These are phyloP conservation scores for Pythium brachiatum DNA, from an alignment of 352 stramenopile genomes.

Conservation along the genomic window DNA sequence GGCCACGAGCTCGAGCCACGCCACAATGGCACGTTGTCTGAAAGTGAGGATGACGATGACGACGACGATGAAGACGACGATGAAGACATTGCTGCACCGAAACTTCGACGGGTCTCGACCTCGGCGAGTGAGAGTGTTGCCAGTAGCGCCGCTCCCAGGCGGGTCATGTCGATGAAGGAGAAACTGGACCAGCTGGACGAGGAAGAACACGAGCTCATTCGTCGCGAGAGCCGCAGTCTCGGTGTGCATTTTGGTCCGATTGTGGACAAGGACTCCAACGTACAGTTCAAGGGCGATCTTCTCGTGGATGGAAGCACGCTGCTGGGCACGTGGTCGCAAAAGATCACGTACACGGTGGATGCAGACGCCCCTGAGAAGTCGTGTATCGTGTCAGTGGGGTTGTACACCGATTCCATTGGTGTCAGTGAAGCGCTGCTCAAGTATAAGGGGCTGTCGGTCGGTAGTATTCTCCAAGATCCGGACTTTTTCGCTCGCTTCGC, in stretches of 20 bases:
- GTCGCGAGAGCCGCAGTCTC: constrained; percentile 56
- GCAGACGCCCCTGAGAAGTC: constrained; percentile 6
- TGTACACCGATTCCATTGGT: constrained; percentile 66
- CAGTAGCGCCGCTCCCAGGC: background rate
- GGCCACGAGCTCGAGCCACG: constrained; percentile 5
- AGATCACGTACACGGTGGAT: constrained; percentile 32
- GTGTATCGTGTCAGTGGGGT: constrained; percentile 50
- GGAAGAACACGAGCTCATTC: constrained; percentile 59
- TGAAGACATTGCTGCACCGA: constrained; percentile 29
- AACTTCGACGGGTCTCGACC: constrained; percentile 21
- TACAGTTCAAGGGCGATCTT: constrained; percentile 57
- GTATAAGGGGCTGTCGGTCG: constrained; percentile 78
- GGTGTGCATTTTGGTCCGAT: constrained; percentile 65
- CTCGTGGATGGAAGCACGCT: constrained; percentile 53
- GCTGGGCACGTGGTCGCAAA: constrained; percentile 67
- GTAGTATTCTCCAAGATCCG: constrained; percentile 71
- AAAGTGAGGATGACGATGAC: constrained; percentile 32
- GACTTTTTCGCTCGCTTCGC: constrained; percentile 76
- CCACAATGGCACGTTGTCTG: constrained; percentile 4
- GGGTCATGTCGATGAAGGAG: constrained; percentile 41
- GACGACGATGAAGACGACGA: constrained; percentile 60
- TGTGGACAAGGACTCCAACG: constrained; percentile 62
- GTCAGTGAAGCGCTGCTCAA: constrained; percentile 67
- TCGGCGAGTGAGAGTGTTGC: constrained; percentile 17
- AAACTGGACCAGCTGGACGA: constrained; percentile 68